Percentiles rank a stretch among this genome's conserved stretches.
Evolutionary conservation across 345 rosid genomes (phyloP).

Genomic region (Balakata baccata): DNA sequence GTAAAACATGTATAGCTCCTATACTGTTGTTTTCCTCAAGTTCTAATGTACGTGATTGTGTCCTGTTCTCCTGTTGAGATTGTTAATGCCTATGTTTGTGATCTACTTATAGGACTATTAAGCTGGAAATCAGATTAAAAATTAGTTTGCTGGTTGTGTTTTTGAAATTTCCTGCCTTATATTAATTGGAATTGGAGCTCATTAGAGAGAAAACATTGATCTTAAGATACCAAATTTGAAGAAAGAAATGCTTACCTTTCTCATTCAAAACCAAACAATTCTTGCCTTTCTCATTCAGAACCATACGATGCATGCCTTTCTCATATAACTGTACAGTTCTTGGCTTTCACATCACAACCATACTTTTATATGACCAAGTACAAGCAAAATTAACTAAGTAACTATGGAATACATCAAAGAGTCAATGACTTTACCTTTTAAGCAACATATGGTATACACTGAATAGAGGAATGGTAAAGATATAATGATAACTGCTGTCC

Average conservation of each 20-base stretch:
- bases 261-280: not conserved
- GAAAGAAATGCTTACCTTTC: not conserved
- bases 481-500: too few relatives aligned
- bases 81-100: not conserved
- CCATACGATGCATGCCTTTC: not conserved
- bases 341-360: not conserved
- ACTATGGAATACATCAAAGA: not conserved
- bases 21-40: not conserved
- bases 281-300: not conserved
- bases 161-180: not conserved
- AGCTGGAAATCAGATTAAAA: not conserved
- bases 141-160: not conserved
- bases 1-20: not conserved
- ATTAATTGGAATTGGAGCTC: not conserved
- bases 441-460: too few relatives aligned
- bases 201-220: not conserved
- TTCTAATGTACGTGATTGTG: conserved; percentile 1
- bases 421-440: not conserved
- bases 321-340: too few relatives aligned
- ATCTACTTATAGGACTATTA: not conserved
- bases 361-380: not conserved
- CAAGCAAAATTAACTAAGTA: not conserved
- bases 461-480: too few relatives aligned
- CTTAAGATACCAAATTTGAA: not conserved
- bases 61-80: not conserved